phyloP scores from a whole-genome alignment of 2,329 filamentous ascomycete species.

The Sporothrix inflata region DNA sequence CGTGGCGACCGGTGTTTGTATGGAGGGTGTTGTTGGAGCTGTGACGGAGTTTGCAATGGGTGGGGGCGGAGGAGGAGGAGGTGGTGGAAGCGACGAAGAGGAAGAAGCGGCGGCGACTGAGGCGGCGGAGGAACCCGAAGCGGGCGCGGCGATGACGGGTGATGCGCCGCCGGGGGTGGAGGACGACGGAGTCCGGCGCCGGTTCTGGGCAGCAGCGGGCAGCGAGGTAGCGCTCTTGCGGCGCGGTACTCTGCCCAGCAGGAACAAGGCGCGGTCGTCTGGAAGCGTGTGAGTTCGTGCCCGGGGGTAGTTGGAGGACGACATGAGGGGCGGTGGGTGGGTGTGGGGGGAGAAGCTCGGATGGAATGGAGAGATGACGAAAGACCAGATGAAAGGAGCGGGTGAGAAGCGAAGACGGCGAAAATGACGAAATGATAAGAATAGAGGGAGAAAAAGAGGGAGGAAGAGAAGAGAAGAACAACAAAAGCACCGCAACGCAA shows the following conservation, averaged over 20 bases:
- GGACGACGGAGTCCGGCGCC: constrained; percentile 5
- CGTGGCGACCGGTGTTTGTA: constrained; percentile 2
- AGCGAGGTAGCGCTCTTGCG: constrained; percentile 30
- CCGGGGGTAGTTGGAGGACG: constrained; percentile 18
- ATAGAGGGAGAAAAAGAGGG: background rate
- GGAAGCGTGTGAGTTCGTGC: constrained; percentile 33
- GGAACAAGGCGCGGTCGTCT: constrained; percentile 29
- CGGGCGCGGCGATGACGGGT: background rate
- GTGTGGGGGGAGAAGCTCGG: background rate
- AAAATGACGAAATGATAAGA: background rate
- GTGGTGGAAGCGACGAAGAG: background rate
- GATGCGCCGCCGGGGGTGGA: constrained; percentile 7
- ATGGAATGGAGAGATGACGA: constrained; percentile 14
- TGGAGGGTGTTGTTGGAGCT: constrained; percentile 27
- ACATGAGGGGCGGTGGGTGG: constrained; percentile 26
- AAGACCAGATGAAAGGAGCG: constrained; percentile 17
- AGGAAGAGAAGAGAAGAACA: background rate
- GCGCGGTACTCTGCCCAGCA: constrained; percentile 24
- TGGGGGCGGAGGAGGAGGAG: background rate
- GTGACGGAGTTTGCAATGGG: background rate
- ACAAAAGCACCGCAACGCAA: background rate
- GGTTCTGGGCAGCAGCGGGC: constrained; percentile 18
- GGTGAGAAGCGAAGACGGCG: background rate
- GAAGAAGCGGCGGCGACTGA: background rate
- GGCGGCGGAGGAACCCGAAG: background rate